These are phyloP conservation scores for Dendryphion nanum DNA, from an alignment of 2,329 filamentous ascomycete species.

Conservation along the genomic window DNA sequence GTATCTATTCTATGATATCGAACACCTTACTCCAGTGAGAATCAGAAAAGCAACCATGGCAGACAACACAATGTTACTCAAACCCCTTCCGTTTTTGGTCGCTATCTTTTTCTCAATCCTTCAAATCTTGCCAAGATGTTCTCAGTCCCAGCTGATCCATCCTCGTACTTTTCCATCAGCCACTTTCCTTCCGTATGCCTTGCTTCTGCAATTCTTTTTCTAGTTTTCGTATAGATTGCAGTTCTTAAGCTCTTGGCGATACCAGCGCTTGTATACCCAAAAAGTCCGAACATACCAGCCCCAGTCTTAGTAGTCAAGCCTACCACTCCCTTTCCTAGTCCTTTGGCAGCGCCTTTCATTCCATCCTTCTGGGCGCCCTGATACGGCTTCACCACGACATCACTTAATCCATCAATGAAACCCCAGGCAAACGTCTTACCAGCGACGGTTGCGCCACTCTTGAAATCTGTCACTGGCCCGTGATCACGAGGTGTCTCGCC, in stretches of 20 bases:
- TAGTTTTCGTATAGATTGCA: slow-evolving; percentile 5
- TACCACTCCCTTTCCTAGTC: slow-evolving; percentile 23
- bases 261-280: slow-evolving; percentile 44
- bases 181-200: slow-evolving; percentile 7
- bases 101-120: too few relatives aligned
- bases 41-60: too few relatives aligned
- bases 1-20: too few relatives aligned
- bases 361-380: slow-evolving; percentile 21
- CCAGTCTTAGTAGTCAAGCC: slow-evolving; percentile 13
- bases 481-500: slow-evolving; percentile 72
- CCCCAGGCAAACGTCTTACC: slow-evolving; percentile 22
- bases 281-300: slow-evolving; percentile 14
- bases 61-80: too few relatives aligned
- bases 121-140: background rate
- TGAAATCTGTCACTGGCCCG: slow-evolving; percentile 71
- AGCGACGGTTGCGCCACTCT: slow-evolving; percentile 39
- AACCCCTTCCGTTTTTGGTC: too few relatives aligned
- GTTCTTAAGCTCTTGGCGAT: slow-evolving; percentile 43
- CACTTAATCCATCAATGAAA: slow-evolving; percentile 22
- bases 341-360: slow-evolving; percentile 20
- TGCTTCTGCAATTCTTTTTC: slow-evolving; percentile 7
- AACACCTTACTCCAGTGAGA: too few relatives aligned
- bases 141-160: background rate
- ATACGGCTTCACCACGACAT: slow-evolving; percentile 18
- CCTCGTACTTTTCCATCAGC: slow-evolving; percentile 4